A percentile compares a stretch with the other conserved stretches of the same genome.
These are phyloP conservation scores for Pelargonium myrrhifolium DNA, from an alignment of 441 rosid species.

Conservation along the genomic window DNA sequence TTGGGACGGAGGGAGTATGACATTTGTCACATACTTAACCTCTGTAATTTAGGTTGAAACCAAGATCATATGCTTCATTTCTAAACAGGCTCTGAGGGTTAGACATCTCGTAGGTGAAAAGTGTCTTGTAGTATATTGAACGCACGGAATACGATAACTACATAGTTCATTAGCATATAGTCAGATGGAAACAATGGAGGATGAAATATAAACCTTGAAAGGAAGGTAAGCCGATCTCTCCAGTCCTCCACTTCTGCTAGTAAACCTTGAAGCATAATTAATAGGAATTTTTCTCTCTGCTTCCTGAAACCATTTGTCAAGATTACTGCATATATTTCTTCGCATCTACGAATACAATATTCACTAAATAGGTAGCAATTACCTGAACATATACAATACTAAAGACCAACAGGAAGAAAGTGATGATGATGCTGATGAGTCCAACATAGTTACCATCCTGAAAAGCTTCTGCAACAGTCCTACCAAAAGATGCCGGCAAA, in stretches of 20 bases:
- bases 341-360: constrained; percentile 12
- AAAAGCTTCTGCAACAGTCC: constrained; percentile 69
- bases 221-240: constrained; percentile 89
- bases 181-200: constrained; percentile 7
- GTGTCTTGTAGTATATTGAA: not conserved
- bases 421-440: constrained; percentile 52
- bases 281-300: constrained; percentile 97
- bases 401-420: constrained; percentile 76
- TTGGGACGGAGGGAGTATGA: no score
- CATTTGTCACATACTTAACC: not conserved
- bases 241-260: constrained; percentile 69
- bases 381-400: constrained; percentile 98
- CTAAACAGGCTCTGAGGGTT: not conserved
- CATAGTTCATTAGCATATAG: not conserved
- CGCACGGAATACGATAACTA: not conserved
- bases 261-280: constrained; percentile 90
- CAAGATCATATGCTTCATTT: not conserved
- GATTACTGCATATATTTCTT: constrained; percentile 22
- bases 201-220: constrained; percentile 54
- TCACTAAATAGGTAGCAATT: constrained; percentile 19
- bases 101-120: not conserved
- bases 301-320: constrained; percentile 57
- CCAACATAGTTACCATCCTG: constrained; percentile 91
- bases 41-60: not conserved
- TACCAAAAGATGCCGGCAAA: constrained; percentile 94